Base-by-base conservation (phyloP, 2,329 filamentous ascomycete species). In the Exophiala aquamarina region DNA sequence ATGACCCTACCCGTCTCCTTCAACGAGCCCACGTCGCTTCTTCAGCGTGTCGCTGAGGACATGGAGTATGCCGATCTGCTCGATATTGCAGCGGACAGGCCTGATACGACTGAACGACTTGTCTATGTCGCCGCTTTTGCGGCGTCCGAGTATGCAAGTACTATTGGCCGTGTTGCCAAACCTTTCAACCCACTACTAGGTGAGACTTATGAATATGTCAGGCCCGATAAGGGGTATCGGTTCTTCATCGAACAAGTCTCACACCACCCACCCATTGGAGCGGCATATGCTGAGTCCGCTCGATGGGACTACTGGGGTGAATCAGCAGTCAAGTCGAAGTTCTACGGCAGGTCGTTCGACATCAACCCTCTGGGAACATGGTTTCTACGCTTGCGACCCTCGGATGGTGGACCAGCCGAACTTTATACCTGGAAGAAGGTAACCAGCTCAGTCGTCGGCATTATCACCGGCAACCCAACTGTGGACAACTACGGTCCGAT, bases 351-450 rank as follows among this genome's bases (percentile, higher is more conserved):
- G 65, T 95, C 91, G 1, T 97, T 98, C 64, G 93, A 98, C 60
- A 90, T 97, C 68, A 94, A 96, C 62, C 91, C 89, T 3, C 79
- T 97, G 8, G 93, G 93, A 26, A 98, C 93, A 6, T 98, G 93
- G 93, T 98, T 97, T 73, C 73, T 97, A 50, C 88, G 80, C 62
- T 75, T 98, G 20, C 84, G 89, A 1, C 89, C 91, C 1, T 79
- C 78, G 1, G 75, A 81, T 3, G 89, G 86, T 3, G 86, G 83
- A 8, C 84, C 86, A 60, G 84, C 87, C 55, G 93, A 98, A 59
- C 74, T 96, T 2, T 98, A 95, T 69, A 96, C 92, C 0, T 98
- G 93, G 93, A 97, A 96, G 71, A 98, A 98, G 72, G 90, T 96
- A 14, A 97, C 91, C 1, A 93, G 90, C 1, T 94, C 91, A 2